Evolutionary conservation across 1,284 basidiomycete genomes (phyloP), one percentile per base, ranked within the genome.

Genomic region (Ustilago curta): DNA sequence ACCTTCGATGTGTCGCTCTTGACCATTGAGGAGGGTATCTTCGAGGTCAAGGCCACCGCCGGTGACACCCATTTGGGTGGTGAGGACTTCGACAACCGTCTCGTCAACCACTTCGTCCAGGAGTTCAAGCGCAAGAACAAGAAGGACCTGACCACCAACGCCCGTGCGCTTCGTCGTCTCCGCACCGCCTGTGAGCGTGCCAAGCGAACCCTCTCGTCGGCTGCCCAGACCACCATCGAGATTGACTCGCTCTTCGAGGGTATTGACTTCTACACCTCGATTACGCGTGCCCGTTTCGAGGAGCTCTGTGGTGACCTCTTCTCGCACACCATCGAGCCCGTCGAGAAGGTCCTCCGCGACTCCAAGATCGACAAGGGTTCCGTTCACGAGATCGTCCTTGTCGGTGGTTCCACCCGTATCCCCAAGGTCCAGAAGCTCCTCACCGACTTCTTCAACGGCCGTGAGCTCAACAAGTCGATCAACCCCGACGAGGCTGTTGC

Each of bases 401-500:
- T 98, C 83, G 95, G 96, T 88, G 96, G 96, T 76, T 98, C 95
- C 50, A 98, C 95, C 70, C 95, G 96, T 91, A 99, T 99, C 83
- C 95, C 96, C 81, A 93, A 94, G 88, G 93, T 98, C 85, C 92
- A 96, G 87, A 95, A 97, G 89, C 92, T 97, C 85, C 94, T 99
- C 54, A 95, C 93, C 66, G 95, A 98, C 88, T 96, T 94, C 90
- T 99, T 98, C 91, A 94, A 94, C 86, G 95, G 95, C 73, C 79
- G 82, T 49, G 86, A 86, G 79, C 86, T 85, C 66, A 86, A 87
- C 84, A 87, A 87, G 83, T 86, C 86, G 86, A 99, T 99, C 90
- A 99, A 99, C 91, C 97, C 97, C 73, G 96, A 99, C 84, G 97
- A 99, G 88, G 97, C 97, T 70, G 96, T 99, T 78, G 96, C 97